These are phyloP conservation scores for Rubus parviflorus DNA, from an alignment of 306 rosid genomes.

Conservation along the genomic window DNA sequence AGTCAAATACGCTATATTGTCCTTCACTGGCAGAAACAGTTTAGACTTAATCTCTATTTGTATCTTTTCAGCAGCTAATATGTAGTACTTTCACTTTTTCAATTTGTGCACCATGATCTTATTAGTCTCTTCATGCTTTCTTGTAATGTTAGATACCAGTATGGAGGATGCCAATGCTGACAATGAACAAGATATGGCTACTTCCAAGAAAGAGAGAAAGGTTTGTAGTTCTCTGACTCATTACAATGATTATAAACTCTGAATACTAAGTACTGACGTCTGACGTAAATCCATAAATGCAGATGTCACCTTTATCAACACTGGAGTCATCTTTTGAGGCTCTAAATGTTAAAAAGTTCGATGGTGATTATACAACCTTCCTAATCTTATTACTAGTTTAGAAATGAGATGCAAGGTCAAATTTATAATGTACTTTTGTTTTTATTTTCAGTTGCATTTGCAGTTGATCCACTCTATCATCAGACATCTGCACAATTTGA, in stretches of 20 bases:
- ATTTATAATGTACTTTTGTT: conserved; percentile 31
- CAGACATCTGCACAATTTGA: conserved; percentile 95
- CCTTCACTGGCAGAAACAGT: too few relatives aligned
- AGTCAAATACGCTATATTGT: too few relatives aligned
- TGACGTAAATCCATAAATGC: conserved; percentile 45
- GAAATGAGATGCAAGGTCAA: conserved; percentile 23
- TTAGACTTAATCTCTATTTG: neutral
- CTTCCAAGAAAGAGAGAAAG: conserved; percentile 69
- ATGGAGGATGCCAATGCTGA: conserved; percentile 47
- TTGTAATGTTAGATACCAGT: conserved; percentile 39
- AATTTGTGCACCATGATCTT: conserved; percentile 16
- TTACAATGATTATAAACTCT: conserved; percentile 19
- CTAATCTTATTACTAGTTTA: conserved; percentile 23
- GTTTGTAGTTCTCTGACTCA: conserved; percentile 36
- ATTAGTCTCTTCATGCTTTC: conserved; percentile 23
- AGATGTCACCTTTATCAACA: conserved; percentile 89
- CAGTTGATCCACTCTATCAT: conserved; percentile 94
- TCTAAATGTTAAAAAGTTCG: conserved; percentile 88
- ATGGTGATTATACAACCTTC: conserved; percentile 62
- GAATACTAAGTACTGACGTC: conserved; percentile 28
- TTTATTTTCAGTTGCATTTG: conserved; percentile 78
- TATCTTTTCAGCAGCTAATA: conserved; percentile 12
- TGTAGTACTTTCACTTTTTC: neutral
- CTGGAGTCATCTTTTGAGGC: conserved; percentile 87
- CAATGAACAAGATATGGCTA: conserved; percentile 50